phyloP scores from a whole-genome alignment of 2,329 filamentous ascomycete species.

The Talaromyces pinophilus region DNA sequence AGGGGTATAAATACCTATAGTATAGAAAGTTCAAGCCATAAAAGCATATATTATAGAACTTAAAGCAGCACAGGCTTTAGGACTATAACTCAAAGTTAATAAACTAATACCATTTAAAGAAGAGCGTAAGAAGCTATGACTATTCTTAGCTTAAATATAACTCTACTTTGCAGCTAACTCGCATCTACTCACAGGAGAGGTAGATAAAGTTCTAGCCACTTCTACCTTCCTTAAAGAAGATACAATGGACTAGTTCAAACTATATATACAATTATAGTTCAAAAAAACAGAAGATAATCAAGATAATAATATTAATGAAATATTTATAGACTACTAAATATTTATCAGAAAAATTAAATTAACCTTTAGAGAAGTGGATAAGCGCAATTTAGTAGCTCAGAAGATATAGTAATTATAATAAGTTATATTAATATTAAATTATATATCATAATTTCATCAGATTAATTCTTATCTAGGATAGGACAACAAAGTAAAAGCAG shows the following conservation, averaged over 20 bases:
- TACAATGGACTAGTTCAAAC: neutral
- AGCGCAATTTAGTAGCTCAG: no score
- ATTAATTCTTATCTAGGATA: neutral
- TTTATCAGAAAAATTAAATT: neutral
- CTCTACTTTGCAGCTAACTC: neutral
- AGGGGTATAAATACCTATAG: neutral
- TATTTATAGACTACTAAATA: neutral
- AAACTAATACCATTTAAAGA: neutral
- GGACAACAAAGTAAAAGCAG: neutral
- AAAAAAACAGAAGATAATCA: neutral
- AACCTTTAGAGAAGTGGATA: neutral
- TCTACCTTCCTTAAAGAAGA: neutral
- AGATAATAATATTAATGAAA: neutral
- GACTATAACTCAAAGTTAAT: neutral
- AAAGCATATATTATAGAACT: neutral
- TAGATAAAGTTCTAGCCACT: neutral
- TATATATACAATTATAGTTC: neutral
- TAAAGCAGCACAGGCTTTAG: neutral
- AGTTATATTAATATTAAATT: neutral
- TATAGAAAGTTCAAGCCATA: neutral
- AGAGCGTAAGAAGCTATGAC: neutral
- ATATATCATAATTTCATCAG: neutral
- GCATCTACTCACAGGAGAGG: neutral
- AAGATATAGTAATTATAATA: neutral
- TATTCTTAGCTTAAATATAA: neutral